Base-by-base conservation (phyloP, 345 rosid species). In the Euphorbia lathyris region DNA sequence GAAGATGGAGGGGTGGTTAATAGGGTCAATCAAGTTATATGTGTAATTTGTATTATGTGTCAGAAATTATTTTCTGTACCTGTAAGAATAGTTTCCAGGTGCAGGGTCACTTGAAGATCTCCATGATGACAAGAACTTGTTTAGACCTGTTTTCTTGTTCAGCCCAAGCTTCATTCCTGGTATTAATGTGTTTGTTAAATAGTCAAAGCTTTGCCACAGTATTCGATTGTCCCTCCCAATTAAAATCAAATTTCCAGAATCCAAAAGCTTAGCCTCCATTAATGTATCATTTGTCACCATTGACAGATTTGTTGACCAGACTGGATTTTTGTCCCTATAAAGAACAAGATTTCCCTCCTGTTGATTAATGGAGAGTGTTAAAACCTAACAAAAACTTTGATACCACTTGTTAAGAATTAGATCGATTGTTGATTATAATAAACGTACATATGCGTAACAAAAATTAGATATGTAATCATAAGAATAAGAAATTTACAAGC, bases 221-320 rank as follows among this genome's bases (percentile, higher is more conserved):
- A 64, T 42, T 64, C 22, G 48, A 8, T 43, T 26, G 7, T 32
- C 25, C 17, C 19, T 43, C 0, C 27, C 67, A 13, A 58, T 14
- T 26, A 72, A 56, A 17, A 65, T 52, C 13, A 72, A 29, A 55
- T 72, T 72, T 3, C 75, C 75, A 9, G 75, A 36, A 56, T 72
- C 68, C 43, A 64, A 27, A 5, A 72, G 63, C 69, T 64, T 55
- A 42, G 63, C 69, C 1, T 4, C 45, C 13, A n/a, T n/a, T n/a
- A 17, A 40, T 1, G 27, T 5, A 55, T 25, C 67, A 0, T 9
- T 3, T 7, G 23, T 47, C 16, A 42, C 52, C 26, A 5, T 20
- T 1, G 72, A 38, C 17, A 59, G 29, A 22, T 75, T 72, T 7
- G 79, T 27, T 0, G 79, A 74, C 81, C 81, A 77, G 23, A 71